A percentile compares a stretch with the other conserved stretches of the same genome.
These are phyloP conservation scores for Iris macrosiphon DNA, from an alignment of 106 monocot genomes.

Conservation along the genomic window DNA sequence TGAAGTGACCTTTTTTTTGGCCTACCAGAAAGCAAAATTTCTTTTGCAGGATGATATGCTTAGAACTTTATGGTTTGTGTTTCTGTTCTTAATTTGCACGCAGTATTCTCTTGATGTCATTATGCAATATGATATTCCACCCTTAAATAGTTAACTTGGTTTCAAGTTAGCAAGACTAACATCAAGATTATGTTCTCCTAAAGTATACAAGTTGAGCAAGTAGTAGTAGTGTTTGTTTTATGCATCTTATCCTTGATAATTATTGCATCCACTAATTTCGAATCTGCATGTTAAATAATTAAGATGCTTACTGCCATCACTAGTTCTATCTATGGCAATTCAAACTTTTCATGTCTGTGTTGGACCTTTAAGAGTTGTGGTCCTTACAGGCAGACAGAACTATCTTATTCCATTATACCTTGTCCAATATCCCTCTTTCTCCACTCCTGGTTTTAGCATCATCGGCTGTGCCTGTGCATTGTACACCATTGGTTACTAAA, in stretches of 20 bases:
- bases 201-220: slow-evolving; percentile 2
- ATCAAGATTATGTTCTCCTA: slow-evolving; percentile 8
- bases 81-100: background rate
- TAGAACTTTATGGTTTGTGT: background rate
- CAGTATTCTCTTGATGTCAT: slow-evolving; percentile 1
- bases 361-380: background rate
- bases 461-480: too few species aligned
- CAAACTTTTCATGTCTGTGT: background rate
- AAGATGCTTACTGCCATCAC: slow-evolving; percentile 1
- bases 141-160: slow-evolving; percentile 5
- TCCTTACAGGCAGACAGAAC: too few species aligned
- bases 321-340: too few species aligned
- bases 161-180: background rate
- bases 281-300: slow-evolving; percentile 5
- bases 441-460: too few species aligned
- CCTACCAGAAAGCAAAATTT: too few species aligned
- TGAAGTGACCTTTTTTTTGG: too few species aligned
- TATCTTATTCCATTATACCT: too few species aligned
- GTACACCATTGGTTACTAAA: too few species aligned
- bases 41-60: too few species aligned
- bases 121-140: background rate
- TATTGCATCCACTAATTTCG: slow-evolving; percentile 4
- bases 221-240: background rate
- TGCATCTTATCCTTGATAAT: background rate
- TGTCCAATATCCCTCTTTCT: too few species aligned